These are phyloP conservation scores for Rhizopus stolonifer DNA, from an alignment of 371 early-diverging fungal genomes.

Conservation along the genomic window DNA sequence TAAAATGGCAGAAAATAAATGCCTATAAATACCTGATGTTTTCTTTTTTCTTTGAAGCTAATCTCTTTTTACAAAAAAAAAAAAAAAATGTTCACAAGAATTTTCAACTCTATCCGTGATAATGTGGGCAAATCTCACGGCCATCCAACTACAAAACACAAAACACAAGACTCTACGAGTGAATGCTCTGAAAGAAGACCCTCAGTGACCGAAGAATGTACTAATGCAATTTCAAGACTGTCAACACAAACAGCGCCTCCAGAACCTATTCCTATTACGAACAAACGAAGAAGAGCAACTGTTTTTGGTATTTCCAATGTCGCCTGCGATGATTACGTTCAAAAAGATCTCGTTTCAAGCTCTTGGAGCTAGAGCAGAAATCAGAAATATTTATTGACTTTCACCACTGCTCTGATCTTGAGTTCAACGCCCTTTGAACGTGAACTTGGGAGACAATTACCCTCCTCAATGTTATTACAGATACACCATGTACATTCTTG, in stretches of 20 bases:
- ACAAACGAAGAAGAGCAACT: slow-evolving; percentile 17
- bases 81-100: slow-evolving; percentile 20
- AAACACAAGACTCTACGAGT: neutral
- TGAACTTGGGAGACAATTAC: no score
- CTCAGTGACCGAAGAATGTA: slow-evolving; percentile 16
- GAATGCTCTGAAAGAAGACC: slow-evolving; percentile 14
- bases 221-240: neutral
- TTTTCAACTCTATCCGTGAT: slow-evolving; percentile 18
- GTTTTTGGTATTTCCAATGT: slow-evolving; percentile 43
- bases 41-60: slow-evolving; percentile 5
- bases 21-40: neutral
- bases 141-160: neutral
- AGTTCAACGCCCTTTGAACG: no score
- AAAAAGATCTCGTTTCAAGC: slow-evolving; percentile 47
- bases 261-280: slow-evolving; percentile 5
- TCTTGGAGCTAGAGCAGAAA: slow-evolving; percentile 51
- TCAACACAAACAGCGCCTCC: neutral
- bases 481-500: no score
- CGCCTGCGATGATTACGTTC: slow-evolving; percentile 43
- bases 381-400: no score
- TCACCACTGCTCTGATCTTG: no score
- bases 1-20: neutral
- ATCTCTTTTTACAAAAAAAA: slow-evolving; percentile 1
- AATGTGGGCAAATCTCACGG: neutral
- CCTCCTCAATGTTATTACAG: no score